Percentiles rank a stretch among this genome's conserved stretches.
phyloP scores from a whole-genome alignment of 2,329 filamentous ascomycete genomes.

The Arthrobotrys entomopaga region DNA sequence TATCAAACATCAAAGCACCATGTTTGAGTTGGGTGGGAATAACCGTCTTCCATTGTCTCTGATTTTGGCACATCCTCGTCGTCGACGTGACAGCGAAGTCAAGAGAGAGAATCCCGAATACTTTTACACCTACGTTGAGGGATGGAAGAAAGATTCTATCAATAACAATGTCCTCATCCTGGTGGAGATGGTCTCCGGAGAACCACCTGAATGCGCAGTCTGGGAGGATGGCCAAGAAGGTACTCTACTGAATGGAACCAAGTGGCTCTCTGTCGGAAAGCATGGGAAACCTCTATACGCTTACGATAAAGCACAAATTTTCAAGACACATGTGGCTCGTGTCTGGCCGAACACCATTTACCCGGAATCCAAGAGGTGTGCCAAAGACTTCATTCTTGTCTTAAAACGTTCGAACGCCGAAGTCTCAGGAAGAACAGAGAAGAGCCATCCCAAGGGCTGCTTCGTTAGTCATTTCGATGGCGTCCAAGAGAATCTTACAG shows the following conservation, averaged over 20 bases:
- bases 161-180: not conserved
- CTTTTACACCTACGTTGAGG: not conserved
- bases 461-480: not conserved
- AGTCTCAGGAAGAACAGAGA: not conserved
- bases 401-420: not conserved
- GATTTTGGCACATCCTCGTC: not conserved
- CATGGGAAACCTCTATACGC: slow-evolving; percentile 2
- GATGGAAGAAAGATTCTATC: slow-evolving; percentile 28
- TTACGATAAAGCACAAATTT: not conserved
- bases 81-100: slow-evolving; percentile 1
- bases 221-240: slow-evolving; percentile 22
- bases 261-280: slow-evolving; percentile 11
- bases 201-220: slow-evolving; percentile 22
- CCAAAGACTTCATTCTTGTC: not conserved
- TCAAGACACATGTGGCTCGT: not conserved
- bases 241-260: slow-evolving; percentile 13
- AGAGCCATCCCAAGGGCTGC: not conserved
- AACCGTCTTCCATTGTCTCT: slow-evolving; percentile 2
- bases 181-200: slow-evolving; percentile 13
- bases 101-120: not conserved
- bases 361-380: not conserved
- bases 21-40: slow-evolving; percentile 2
- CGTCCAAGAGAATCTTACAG: not conserved
- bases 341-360: not conserved
- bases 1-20: slow-evolving; percentile 5